Evolutionary conservation across 2,329 filamentous ascomycete genomes (phyloP), one percentile per base, ranked within the genome.

Genomic region (Ophiostoma montium): DNA sequence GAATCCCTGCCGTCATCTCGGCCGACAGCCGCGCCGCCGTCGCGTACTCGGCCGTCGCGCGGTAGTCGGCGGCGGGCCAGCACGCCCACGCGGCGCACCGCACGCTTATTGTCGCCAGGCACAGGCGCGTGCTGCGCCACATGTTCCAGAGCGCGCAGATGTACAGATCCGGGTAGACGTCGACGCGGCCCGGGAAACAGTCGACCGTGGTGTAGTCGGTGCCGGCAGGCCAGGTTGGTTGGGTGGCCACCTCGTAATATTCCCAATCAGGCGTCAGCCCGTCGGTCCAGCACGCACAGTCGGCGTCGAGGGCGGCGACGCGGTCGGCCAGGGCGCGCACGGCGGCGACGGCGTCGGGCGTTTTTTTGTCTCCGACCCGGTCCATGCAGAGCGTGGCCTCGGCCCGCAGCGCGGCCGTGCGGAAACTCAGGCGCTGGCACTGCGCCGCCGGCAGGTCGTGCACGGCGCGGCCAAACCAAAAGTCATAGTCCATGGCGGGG

Each of bases 41-140:
- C 11, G 74, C 74, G 54, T 80, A 81, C 59, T 80, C 75, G 16
- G 75, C 70, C 6, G 76, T 80, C 1, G 76, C 80, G 38, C 76
- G 67, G 57, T 80, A 80, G 60, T 82, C 77, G 9, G 76, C 77
- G 9, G 76, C 69, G 0, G 78, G 77, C 9, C 70, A 66, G 59
- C 74, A 76, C 21, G 75, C 65, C 76, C 76, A 80, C 2, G 78
- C 77, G 7, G 72, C 70, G 56, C 75, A 79, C 7, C 78, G 72
- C 12, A 80, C 71, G 35, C 74, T 69, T 15, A 76, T 62, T 15
- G 74, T 71, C 3, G 71, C 70, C 21, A 80, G 65, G 47, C 76
- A 69, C 27, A 81, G 65, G 3, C 78, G 67, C 7, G 70, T 68
- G 15, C 72, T 68, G 15, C 76, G 66, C 52, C 69, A 64, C 62